These are phyloP conservation scores for Papiliotrema nemorosa DNA, from an alignment of 1,284 basidiomycete species.

Conservation along the genomic window DNA sequence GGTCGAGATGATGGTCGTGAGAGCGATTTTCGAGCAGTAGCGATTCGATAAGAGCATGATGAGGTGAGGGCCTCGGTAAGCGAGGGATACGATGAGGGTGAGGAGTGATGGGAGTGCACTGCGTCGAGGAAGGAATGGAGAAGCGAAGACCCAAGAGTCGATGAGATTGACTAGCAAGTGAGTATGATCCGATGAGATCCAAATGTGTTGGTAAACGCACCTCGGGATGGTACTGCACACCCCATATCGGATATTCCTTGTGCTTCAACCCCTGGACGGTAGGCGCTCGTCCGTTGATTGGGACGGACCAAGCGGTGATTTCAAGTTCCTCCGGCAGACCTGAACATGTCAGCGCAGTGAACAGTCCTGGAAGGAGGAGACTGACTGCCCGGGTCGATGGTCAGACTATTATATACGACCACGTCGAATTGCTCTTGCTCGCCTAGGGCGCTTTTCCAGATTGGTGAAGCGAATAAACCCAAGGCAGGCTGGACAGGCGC, in stretches of 20 bases:
- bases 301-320: slow-evolving; percentile 51
- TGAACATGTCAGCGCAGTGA: slow-evolving; percentile 11
- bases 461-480: slow-evolving; percentile 34
- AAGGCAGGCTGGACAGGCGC: slow-evolving; percentile 22
- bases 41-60: slow-evolving; percentile 41
- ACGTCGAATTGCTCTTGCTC: slow-evolving; percentile 56
- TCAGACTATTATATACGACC: slow-evolving; percentile 71
- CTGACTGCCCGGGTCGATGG: slow-evolving; percentile 47
- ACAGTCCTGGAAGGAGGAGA: background rate
- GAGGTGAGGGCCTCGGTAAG: slow-evolving; percentile 28
- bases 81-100: slow-evolving; percentile 30
- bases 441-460: slow-evolving; percentile 12
- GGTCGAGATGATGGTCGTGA: slow-evolving; percentile 4
- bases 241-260: slow-evolving; percentile 71
- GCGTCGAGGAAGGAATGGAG: slow-evolving; percentile 45
- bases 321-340: slow-evolving; percentile 50
- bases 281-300: slow-evolving; percentile 25
- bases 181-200: background rate
- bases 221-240: slow-evolving; percentile 95
- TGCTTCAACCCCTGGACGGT: slow-evolving; percentile 55
- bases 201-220: slow-evolving; percentile 18
- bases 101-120: slow-evolving; percentile 28
- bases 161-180: slow-evolving; percentile 49
- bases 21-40: slow-evolving; percentile 3
- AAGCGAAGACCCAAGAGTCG: slow-evolving; percentile 42